These are phyloP conservation scores for Inga laurina DNA, from an alignment of 306 rosid genomes.

Conservation along the genomic window DNA sequence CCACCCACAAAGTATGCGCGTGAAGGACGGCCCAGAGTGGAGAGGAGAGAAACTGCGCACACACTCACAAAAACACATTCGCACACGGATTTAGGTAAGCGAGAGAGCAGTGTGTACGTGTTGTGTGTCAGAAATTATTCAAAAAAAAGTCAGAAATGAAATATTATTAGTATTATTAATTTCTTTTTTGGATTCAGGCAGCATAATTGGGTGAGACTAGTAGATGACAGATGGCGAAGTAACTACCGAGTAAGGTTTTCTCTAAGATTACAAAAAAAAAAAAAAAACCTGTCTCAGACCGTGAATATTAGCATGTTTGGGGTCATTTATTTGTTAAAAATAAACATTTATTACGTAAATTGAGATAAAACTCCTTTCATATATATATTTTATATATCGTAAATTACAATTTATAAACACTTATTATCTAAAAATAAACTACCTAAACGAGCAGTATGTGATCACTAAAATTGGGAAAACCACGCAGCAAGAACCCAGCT, in stretches of 20 bases:
- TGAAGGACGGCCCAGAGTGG: conserved; percentile 17
- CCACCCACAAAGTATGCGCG: background rate
- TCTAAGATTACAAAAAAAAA: background rate
- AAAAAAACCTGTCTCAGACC: background rate
- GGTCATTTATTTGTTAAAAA: too few species aligned
- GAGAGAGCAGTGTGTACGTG: background rate
- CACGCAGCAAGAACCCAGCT: background rate
- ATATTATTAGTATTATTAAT: background rate
- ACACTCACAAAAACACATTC: background rate
- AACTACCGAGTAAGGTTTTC: background rate
- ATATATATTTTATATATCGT: too few species aligned
- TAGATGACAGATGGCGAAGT: background rate
- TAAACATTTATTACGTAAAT: too few species aligned
- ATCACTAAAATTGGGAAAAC: background rate
- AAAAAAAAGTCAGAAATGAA: background rate
- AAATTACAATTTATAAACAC: too few species aligned
- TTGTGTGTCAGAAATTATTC: background rate
- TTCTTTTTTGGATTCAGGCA: background rate
- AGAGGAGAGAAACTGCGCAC: conserved; percentile 6
- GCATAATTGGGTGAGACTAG: background rate
- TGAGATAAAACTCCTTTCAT: too few species aligned
- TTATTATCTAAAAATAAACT: too few species aligned
- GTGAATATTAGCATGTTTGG: too few species aligned
- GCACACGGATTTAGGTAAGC: background rate
- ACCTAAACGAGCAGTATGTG: too few species aligned